Evolutionary conservation across 2,329 filamentous ascomycete species (phyloP).

Genomic region (Alternaria metachromatica): DNA sequence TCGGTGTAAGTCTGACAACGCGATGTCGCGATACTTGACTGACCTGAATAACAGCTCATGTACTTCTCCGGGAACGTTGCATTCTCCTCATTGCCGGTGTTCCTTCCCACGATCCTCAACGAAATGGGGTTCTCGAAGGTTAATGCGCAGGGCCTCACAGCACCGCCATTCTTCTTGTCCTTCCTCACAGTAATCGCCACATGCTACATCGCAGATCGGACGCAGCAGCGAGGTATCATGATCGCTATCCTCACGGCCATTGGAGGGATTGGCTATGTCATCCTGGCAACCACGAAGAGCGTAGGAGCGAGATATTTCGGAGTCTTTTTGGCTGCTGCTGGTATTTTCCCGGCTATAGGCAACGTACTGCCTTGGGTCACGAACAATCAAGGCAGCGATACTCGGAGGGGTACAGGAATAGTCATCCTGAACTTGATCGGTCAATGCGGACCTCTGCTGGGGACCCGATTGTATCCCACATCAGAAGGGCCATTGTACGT

Average conservation of each 20-base stretch:
- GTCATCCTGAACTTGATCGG: conserved; percentile 72
- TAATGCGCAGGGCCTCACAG: conserved; percentile 73
- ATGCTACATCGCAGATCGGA: conserved; percentile 70
- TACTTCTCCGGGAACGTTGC: conserved; percentile 52
- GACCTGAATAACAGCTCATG: conserved; percentile 31
- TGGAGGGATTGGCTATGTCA: conserved; percentile 68
- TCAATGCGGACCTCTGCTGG: conserved; percentile 52
- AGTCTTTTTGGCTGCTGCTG: conserved; percentile 63
- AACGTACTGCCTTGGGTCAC: conserved; percentile 75
- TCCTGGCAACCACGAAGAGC: conserved; percentile 65
- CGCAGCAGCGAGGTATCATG: conserved; percentile 68
- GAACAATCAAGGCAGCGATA: conserved; percentile 73
- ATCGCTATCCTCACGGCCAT: conserved; percentile 64
- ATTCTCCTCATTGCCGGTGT: conserved; percentile 61
- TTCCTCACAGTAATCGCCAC: conserved; percentile 68
- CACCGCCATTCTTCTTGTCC: conserved; percentile 72
- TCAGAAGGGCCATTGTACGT: conserved; percentile 42
- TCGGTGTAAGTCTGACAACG: conserved; percentile 32
- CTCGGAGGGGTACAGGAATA: conserved; percentile 69
- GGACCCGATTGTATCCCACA: conserved; percentile 44
- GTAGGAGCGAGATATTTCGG: conserved; percentile 60
- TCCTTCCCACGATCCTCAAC: conserved; percentile 52
- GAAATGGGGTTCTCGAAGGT: conserved; percentile 72
- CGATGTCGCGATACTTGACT: background rate
- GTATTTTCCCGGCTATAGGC: conserved; percentile 71